A percentile compares a stretch with the other conserved stretches of the same genome.
These are phyloP conservation scores for Trichoderma pleuroti DNA, from an alignment of 2,329 filamentous ascomycete genomes.

Conservation along the genomic window DNA sequence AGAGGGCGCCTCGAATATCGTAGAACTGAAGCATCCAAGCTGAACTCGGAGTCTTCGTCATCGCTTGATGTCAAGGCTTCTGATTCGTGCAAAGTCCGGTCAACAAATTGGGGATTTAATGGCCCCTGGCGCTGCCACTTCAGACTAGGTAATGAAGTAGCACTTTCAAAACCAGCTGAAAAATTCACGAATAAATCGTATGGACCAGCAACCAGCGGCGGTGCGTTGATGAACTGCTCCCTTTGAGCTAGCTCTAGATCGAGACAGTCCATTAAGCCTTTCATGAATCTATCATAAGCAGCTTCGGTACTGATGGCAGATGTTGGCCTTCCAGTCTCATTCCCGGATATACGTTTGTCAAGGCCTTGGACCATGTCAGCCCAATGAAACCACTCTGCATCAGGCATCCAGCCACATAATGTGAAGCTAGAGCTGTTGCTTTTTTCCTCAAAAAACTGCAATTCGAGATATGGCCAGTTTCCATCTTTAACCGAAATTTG, in stretches of 20 bases:
- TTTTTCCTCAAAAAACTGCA: constrained; percentile 35
- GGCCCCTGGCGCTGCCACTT: constrained; percentile 30
- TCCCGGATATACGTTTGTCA: constrained; percentile 26
- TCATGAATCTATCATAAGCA: constrained; percentile 25
- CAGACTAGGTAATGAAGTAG: background rate
- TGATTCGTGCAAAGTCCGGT: background rate
- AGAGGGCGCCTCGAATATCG: background rate
- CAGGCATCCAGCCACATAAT: constrained; percentile 44
- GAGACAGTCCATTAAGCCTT: constrained; percentile 39
- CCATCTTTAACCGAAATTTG: constrained; percentile 24
- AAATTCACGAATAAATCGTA: constrained; percentile 34
- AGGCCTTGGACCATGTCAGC: constrained; percentile 29
- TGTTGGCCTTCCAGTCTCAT: background rate
- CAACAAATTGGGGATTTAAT: constrained; percentile 21
- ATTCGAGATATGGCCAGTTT: constrained; percentile 32
- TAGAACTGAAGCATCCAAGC: background rate
- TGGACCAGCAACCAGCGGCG: constrained; percentile 28
- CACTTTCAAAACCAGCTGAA: constrained; percentile 18
- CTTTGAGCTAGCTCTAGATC: constrained; percentile 45
- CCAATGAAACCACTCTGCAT: constrained; percentile 35
- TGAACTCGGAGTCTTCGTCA: constrained; percentile 12
- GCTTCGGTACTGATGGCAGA: background rate
- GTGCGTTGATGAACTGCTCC: constrained; percentile 26
- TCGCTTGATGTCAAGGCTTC: constrained; percentile 20
- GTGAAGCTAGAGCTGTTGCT: constrained; percentile 38